Base-by-base conservation (phyloP, 129 eudicot genomes). In the Glebionis coronaria region DNA sequence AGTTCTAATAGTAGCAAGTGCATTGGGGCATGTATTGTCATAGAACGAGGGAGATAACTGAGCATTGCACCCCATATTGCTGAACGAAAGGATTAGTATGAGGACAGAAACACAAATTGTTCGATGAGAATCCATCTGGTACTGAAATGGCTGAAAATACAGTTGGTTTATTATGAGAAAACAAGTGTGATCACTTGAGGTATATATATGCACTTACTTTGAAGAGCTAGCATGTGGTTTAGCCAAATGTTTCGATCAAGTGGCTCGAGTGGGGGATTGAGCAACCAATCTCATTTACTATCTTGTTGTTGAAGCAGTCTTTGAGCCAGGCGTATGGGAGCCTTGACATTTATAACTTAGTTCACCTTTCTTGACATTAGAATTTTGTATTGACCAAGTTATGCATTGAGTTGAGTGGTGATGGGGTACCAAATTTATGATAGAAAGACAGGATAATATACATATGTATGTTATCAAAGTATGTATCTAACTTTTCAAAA, bases 11-110 rank as follows among this genome's bases (percentile, higher is more conserved):
- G 56, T 63, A 10, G 63, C 20, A 21, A 73, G 77, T 15, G 77
- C 77, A 42, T 53, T 73, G 0, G 77, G 77, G 45, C 77, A 73
- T 16, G 71, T 73, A 46, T 5, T 15, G 42, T 63, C 69, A n/a
- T 73, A 73, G 53, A 73, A 73, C 0, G 82, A 69, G 1, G 82
- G 44, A 13, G 85, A 83, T 25, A 80, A 67, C 53, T 78, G 87
- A 44, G 88, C 77, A 6, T 80, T 50, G 53, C 72, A 66, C 53
- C 29, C 52, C n/a, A 63, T 31, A 25, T 38, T 64, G 56, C 66
- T 63, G 20, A 42, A 40, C 28, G 77, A 63, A 53, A 73, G 62
- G 52, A 73, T 25, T 63, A 65, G 44, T 23, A 73, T 63, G 13
- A 63, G 63, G 55, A 63, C 9, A 16, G 6, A 63, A 52, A 44